Evolutionary conservation across 176 grass and related monocot genomes (phyloP).

Genomic region (Musa schizocarpa): DNA sequence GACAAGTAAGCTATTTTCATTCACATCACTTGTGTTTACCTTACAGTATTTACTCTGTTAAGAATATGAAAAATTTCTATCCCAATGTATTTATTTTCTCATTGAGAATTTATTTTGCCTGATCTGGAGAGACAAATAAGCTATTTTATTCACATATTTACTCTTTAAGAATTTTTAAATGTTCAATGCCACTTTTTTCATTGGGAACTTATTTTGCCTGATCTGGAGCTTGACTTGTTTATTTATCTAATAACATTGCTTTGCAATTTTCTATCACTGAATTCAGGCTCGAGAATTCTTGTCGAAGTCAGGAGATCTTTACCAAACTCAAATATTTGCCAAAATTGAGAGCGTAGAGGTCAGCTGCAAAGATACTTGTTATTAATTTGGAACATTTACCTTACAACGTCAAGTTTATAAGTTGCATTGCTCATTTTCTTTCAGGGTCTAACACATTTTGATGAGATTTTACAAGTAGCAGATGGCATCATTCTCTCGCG

Average conservation of each 20-base stretch:
- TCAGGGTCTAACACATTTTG: constrained; percentile 45
- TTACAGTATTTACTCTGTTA: too few relatives aligned
- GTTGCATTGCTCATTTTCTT: constrained; percentile 22
- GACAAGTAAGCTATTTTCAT: constrained; percentile 35
- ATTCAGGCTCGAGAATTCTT: constrained; percentile 70
- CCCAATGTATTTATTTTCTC: too few relatives aligned
- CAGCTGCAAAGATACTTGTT: constrained; percentile 12
- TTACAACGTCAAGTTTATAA: not conserved
- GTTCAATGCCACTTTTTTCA: not conserved
- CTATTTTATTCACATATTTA: constrained; percentile 8
- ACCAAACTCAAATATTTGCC: constrained; percentile 95
- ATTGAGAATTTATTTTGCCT: too few relatives aligned
- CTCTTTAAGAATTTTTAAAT: not conserved
- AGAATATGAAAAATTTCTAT: too few relatives aligned
- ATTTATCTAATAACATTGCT: not conserved
- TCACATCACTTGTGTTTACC: too few relatives aligned
- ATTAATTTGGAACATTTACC: not conserved
- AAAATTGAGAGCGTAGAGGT: constrained; percentile 99
- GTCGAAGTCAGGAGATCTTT: constrained; percentile 75
- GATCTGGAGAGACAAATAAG: too few relatives aligned
- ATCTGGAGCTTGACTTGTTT: not conserved
- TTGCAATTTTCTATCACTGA: not conserved
- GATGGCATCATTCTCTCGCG: constrained; percentile 13
- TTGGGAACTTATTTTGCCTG: not conserved
- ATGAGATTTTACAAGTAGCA: constrained; percentile 13